Base-by-base conservation (phyloP, 2,329 filamentous ascomycete species). In the Diaporthe sp. region DNA sequence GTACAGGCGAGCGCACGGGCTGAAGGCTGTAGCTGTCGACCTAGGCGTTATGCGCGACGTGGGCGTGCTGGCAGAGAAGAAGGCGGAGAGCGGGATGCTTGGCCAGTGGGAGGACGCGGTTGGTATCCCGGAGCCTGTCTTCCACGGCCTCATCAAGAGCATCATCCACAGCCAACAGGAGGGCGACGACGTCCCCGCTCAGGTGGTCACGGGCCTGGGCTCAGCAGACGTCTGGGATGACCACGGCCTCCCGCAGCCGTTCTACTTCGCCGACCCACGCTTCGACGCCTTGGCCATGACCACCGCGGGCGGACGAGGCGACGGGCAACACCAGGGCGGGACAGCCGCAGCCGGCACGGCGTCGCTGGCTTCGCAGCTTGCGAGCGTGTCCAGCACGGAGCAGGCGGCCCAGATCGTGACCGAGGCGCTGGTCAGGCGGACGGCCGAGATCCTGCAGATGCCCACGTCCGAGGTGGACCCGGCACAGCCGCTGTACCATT, bases 361-460 rank as follows among this genome's bases (percentile, higher is more conserved):
- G 70, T 50, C 73, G 4, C 61, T 75, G 42, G 73, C 72, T 39
- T 68, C 59, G 2, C 70, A 56, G 4, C 73, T 75, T 22, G 35
- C 42, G 27, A 61, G 63, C 17, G 70, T 39, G 15, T 50, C 56
- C n/a, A 58, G 55, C 15, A 32, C 55, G 17, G 73, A 75, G 56
- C 56, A 44, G 4, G 70, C 73, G 7, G 72, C 70, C 2, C 61
- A 72, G 27, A 58, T 75, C 35, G 63, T 75, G 44, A 72, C 70
- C 35, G 70, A 75, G 53, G 73, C 70, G 6, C 56, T 75, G 53
- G 61, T 69, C 17, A 51, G 72, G 39, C 59, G 68, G 56, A 70
- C 65, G 25, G 73, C 73, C 25, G 70, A 75, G 27, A 72, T 72
- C 53, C 63, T 75, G 35, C 73, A 72, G 61, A 72, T 72, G 69